These are phyloP conservation scores for Diutina mesorugosa DNA, from an alignment of 1,139 yeast species.

Conservation along the genomic window DNA sequence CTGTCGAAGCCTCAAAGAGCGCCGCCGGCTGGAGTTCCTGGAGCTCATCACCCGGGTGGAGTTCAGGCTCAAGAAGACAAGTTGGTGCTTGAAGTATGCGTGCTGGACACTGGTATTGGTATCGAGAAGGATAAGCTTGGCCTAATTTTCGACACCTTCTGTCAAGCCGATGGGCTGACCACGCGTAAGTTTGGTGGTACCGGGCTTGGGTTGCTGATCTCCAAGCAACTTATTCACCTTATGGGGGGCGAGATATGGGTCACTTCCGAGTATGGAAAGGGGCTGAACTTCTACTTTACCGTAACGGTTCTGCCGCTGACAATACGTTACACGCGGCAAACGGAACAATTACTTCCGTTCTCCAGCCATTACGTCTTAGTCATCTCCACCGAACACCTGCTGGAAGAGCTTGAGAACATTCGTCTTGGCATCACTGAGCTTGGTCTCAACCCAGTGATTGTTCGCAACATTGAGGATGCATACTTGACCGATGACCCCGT, in stretches of 20 bases:
- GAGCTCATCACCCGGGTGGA: neutral
- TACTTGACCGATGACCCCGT: constrained; percentile 36
- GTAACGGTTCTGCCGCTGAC: constrained; percentile 67
- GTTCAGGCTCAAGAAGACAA: constrained; percentile 28
- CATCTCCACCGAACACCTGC: constrained; percentile 52
- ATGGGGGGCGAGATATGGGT: constrained; percentile 95
- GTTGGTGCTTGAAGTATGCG: constrained; percentile 68
- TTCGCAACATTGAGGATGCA: constrained; percentile 37
- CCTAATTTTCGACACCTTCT: constrained; percentile 74
- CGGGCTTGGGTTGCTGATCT: constrained; percentile 65
- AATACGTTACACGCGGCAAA: constrained; percentile 47
- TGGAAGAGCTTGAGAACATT: constrained; percentile 34
- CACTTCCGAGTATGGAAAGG: constrained; percentile 66
- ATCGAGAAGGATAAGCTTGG: constrained; percentile 75
- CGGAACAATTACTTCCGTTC: constrained; percentile 65
- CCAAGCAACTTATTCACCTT: constrained; percentile 71
- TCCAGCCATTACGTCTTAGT: constrained; percentile 56
- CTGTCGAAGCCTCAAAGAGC: constrained; percentile 13
- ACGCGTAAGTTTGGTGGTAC: constrained; percentile 90
- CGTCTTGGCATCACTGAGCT: constrained; percentile 26
- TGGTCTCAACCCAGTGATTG: constrained; percentile 37
- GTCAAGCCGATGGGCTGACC: constrained; percentile 89
- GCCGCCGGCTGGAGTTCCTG: neutral
- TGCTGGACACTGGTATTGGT: constrained; percentile 83
- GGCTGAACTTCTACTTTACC: constrained; percentile 72